Conservation (phyloP, 2,329 filamentous ascomycete species). For the Chaetomium sp. region DNA sequence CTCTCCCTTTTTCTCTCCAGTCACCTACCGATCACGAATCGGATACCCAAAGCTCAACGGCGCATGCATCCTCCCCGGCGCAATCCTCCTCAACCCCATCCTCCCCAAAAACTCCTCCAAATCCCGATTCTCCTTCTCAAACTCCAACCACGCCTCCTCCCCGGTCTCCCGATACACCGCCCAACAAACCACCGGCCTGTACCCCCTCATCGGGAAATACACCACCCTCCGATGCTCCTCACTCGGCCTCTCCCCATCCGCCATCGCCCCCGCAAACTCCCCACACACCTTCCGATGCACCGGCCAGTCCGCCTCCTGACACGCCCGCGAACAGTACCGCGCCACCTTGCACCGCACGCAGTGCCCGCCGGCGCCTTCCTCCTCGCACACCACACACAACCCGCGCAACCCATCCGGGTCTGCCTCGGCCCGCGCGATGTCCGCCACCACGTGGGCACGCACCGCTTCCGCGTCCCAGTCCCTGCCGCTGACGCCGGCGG, state of each 20-base stretch:
- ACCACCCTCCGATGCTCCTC: slow-evolving; percentile 4
- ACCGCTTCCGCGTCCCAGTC: no score
- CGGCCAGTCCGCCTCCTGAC: slow-evolving; percentile 11
- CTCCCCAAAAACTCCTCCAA: not conserved
- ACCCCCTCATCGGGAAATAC: slow-evolving; percentile 5
- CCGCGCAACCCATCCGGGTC: not conserved
- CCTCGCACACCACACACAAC: slow-evolving; percentile 10
- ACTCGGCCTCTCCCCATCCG: slow-evolving; percentile 3
- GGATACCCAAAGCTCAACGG: no score
- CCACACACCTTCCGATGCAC: slow-evolving; percentile 15
- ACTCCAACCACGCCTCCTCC: not conserved
- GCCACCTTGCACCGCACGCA: slow-evolving; percentile 10
- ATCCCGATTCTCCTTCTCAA: not conserved
- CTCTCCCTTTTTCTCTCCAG: no score
- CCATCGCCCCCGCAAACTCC: not conserved
- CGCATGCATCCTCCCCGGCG: no score
- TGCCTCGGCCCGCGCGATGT: not conserved
- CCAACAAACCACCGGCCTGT: slow-evolving; percentile 10
- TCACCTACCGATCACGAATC: no score
- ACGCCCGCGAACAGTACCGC: slow-evolving; percentile 10
- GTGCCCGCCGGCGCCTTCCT: not conserved
- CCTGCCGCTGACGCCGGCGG: no score
- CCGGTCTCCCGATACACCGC: not conserved
- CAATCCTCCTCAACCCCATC: not conserved
- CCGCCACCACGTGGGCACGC: not conserved